Base-by-base conservation (phyloP, 768 basidiomycete species). In the Kwoniella newhampshirensis region DNA sequence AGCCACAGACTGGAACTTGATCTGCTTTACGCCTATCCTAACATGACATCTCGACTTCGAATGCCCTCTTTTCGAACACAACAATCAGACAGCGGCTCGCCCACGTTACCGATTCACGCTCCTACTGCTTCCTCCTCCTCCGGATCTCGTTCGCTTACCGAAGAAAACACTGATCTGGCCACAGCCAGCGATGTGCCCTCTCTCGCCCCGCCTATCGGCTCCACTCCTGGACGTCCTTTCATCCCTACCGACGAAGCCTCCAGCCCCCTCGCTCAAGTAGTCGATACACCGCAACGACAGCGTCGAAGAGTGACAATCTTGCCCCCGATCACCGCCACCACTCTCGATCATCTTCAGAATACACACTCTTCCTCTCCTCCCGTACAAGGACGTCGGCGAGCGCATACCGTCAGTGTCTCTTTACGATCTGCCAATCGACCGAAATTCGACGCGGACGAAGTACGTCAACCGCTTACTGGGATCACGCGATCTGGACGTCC, bases 401-500 rank as follows among this genome's bases (percentile, higher is more conserved):
- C 56, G 11, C 56, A 58, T 27, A 58, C 56, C 4, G 50, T 58
- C 20, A 46, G 56, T 30, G 56, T 58, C 15, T 42, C 40, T 23
- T 23, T 42, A n/a, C 40, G n/a, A 8, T 42, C 40, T 8, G 40
- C 40, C 40, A 42, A n/a, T 42, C 40, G 40, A 23, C 17, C n/a
- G 8, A 42, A 23, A 42, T 42, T 42, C 18, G 40, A n/a, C 40
- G 8, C 40, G 40, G 40, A 7, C 6, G 40, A 42, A n/a, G 40
- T 6, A 32, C 8, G 40, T 8, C 21, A n/a, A 42, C 40, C 40
- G 18, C 18, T n/a, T 7, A 42, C 40, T 6, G 40, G 40, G 40
- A 42, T n/a, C 21, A 23, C n/a, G 8, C 40, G 40, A n/a, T 9
- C 36, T 9, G n/a, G n/a, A 6, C 32, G 32, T 32, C 6, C 13